phyloP scores from a whole-genome alignment of 2,329 filamentous ascomycete genomes.

The Trematosphaeria pertusa region DNA sequence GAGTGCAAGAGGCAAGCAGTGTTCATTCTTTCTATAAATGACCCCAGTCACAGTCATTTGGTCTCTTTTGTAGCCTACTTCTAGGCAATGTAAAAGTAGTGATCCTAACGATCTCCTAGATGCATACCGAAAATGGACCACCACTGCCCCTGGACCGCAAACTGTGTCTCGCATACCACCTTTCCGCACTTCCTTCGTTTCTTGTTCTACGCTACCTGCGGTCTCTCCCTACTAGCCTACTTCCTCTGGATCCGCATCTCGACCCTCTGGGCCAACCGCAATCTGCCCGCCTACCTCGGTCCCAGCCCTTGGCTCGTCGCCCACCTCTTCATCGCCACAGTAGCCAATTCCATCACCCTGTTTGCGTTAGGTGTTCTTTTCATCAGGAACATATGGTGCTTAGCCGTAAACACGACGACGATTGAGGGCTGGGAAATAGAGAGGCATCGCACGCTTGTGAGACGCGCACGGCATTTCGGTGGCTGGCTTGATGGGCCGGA shows the following conservation, averaged over 20 bases:
- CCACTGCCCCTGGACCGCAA: constrained; percentile 84
- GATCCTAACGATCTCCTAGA: constrained; percentile 41
- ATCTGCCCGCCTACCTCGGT: constrained; percentile 74
- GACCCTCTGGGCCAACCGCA: constrained; percentile 68
- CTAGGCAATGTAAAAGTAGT: too few species aligned
- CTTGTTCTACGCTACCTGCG: constrained; percentile 70
- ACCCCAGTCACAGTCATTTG: too few species aligned
- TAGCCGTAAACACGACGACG: constrained; percentile 75
- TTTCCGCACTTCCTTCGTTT: constrained; percentile 86
- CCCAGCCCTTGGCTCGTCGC: constrained; percentile 66
- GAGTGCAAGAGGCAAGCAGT: constrained; percentile 66
- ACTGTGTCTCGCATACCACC: constrained; percentile 82
- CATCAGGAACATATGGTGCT: constrained; percentile 63
- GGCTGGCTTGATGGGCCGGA: constrained; percentile 65
- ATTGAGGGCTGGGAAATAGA: constrained; percentile 78
- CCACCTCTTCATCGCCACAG: constrained; percentile 65
- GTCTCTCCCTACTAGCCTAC: constrained; percentile 66
- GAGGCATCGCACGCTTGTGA: constrained; percentile 54
- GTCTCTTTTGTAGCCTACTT: too few species aligned
- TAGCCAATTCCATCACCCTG: constrained; percentile 65
- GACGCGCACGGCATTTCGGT: constrained; percentile 57
- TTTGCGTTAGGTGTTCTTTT: constrained; percentile 72
- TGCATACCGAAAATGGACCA: constrained; percentile 86
- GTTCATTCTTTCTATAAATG: constrained; percentile 1
- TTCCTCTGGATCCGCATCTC: constrained; percentile 67